These are phyloP conservation scores for Poa annua DNA, from an alignment of 176 grass and related monocot genomes.

Conservation along the genomic window DNA sequence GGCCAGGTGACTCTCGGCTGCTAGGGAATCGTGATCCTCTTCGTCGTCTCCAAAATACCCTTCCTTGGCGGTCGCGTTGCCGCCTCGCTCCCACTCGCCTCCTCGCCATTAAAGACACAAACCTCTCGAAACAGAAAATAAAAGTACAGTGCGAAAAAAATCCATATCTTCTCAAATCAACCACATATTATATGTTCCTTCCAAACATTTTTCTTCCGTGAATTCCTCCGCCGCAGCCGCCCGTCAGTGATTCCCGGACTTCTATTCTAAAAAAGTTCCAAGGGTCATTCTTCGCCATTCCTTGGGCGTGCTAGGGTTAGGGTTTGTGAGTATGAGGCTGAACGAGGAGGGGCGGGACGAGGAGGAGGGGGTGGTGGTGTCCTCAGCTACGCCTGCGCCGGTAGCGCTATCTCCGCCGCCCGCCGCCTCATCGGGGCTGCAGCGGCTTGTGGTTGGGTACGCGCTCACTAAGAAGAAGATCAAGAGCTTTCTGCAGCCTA, in stretches of 20 bases:
- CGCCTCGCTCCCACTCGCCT: not conserved
- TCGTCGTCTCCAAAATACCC: slow-evolving; percentile 63
- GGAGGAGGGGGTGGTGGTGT: slow-evolving; percentile 24
- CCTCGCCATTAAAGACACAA: slow-evolving; percentile 48
- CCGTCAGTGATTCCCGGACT: not conserved
- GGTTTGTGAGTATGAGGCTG: slow-evolving; percentile 60
- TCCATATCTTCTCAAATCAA: not conserved
- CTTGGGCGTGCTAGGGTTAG: slow-evolving; percentile 37
- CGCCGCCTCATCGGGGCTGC: slow-evolving; percentile 24
- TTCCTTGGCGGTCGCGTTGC: not conserved
- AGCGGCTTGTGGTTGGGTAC: slow-evolving; percentile 72
- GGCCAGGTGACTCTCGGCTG: too few relatives aligned
- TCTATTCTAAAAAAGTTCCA: slow-evolving; percentile 22
- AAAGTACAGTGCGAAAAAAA: not conserved
- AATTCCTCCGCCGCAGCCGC: slow-evolving; percentile 14
- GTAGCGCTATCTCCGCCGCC: slow-evolving; percentile 17
- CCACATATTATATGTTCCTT: not conserved
- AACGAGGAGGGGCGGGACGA: slow-evolving; percentile 49
- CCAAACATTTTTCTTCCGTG: not conserved
- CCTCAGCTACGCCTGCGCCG: not conserved
- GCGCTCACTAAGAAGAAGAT: slow-evolving; percentile 97
- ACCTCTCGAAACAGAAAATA: not conserved
- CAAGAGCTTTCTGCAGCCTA: slow-evolving; percentile 93
- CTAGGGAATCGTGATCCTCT: slow-evolving; percentile 1
- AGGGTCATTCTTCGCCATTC: slow-evolving; percentile 34